phyloP scores from a whole-genome alignment of 2,329 filamentous ascomycete species.

The Myriosclerotinia duriaeana region DNA sequence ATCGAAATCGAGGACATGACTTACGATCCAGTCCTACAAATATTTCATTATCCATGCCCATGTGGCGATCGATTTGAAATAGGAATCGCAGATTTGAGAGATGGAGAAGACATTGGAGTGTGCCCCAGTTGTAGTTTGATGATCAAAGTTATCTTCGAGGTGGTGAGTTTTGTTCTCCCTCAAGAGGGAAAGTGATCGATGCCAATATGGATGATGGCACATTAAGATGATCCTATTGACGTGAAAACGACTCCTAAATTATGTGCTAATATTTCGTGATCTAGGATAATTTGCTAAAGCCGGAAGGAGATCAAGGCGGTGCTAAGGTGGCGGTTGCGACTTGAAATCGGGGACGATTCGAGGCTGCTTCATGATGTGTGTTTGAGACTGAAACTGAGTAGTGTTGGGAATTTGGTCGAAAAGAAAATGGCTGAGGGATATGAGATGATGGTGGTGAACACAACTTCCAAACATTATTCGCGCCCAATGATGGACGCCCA shows the following conservation, averaged over 20 bases:
- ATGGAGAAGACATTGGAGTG: conserved; percentile 91
- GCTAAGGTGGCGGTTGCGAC: conserved; percentile 28
- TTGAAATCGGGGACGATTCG: conserved; percentile 8
- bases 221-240: background rate
- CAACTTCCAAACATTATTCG: background rate
- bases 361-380: background rate
- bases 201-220: background rate
- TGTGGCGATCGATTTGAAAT: conserved; percentile 98
- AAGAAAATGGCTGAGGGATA: background rate
- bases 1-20: conserved; percentile 99
- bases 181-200: background rate
- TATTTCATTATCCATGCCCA: conserved; percentile 95
- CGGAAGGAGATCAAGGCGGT: conserved; percentile 28
- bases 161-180: conserved; percentile 51
- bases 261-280: conserved; percentile 22
- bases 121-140: conserved; percentile 97
- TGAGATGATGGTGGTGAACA: background rate
- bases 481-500: background rate
- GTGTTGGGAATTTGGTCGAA: background rate
- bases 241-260: background rate
- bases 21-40: conserved; percentile 75
- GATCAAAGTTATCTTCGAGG: conserved; percentile 91
- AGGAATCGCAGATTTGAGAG: conserved; percentile 75
- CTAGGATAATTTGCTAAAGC: conserved; percentile 53
- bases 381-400: background rate